Evolutionary conservation across 768 basidiomycete species (phyloP).

Genomic region (Serendipita vermifera): DNA sequence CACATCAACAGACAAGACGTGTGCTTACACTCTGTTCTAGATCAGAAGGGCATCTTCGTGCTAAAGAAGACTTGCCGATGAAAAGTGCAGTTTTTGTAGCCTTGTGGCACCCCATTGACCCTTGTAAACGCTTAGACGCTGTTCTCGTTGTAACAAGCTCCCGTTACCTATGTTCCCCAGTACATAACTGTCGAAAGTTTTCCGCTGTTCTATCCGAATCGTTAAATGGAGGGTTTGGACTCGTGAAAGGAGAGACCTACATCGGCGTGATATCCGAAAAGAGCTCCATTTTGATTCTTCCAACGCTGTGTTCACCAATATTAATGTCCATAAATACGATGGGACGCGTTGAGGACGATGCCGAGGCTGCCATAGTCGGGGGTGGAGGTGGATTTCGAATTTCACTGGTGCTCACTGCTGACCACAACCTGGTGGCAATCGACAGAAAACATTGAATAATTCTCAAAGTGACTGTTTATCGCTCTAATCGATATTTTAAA

Average conservation of each 20-base stretch:
- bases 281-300: constrained; percentile 92
- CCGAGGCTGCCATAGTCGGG: constrained; percentile 9
- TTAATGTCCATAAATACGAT: constrained; percentile 95
- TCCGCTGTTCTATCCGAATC: constrained; percentile 65
- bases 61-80: constrained; percentile 62
- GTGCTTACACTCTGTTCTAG: constrained; percentile 64
- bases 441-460: no score
- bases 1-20: not conserved
- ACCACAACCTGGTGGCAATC: no score
- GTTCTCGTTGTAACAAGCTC: not conserved
- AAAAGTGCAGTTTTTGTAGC: constrained; percentile 84
- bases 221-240: not conserved
- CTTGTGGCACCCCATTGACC: constrained; percentile 74
- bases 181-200: constrained; percentile 94
- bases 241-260: constrained; percentile 31
- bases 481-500: no score
- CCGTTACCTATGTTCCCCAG: constrained; percentile 81
- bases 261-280: constrained; percentile 94
- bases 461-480: no score
- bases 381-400: no score
- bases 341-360: constrained; percentile 37
- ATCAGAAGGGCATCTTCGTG: no score
- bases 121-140: constrained; percentile 25
- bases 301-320: constrained; percentile 93
- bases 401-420: no score